Evolutionary conservation across 257 asterid genomes (phyloP).

Genomic region (Solanum pinnatisectum): DNA sequence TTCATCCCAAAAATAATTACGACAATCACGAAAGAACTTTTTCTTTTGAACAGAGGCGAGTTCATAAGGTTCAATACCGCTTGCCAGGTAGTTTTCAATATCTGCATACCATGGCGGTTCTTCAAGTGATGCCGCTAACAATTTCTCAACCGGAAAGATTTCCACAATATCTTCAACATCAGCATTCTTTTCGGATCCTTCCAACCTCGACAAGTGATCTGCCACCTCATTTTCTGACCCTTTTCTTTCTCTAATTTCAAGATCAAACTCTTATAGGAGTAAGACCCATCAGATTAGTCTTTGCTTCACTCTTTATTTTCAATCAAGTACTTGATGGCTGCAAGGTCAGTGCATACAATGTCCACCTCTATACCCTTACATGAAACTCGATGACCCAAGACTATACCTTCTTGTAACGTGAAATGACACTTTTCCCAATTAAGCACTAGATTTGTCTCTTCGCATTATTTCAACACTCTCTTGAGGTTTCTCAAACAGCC

Average conservation of each 20-base stretch:
- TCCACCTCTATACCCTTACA: too few species aligned
- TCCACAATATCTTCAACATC: background rate
- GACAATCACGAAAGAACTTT: background rate
- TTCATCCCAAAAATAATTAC: background rate
- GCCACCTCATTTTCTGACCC: background rate
- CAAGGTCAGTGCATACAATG: too few species aligned
- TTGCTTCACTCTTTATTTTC: background rate
- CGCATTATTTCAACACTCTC: background rate
- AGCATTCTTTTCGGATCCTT: background rate
- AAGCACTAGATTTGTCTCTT: background rate
- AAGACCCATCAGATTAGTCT: background rate
- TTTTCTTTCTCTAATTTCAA: too few species aligned
- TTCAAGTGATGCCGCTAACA: background rate
- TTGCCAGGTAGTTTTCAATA: background rate
- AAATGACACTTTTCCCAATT: too few species aligned
- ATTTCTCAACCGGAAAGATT: background rate
- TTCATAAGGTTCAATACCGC: background rate
- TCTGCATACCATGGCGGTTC: background rate
- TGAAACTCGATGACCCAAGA: too few species aligned
- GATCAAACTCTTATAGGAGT: background rate
- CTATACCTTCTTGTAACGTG: too few species aligned
- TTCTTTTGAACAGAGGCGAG: background rate
- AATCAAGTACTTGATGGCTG: too few species aligned
- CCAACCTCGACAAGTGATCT: background rate
- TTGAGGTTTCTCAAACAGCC: background rate